Conservation (phyloP, 2,329 filamentous ascomycete genomes). For the Xylariaceae sp. region DNA sequence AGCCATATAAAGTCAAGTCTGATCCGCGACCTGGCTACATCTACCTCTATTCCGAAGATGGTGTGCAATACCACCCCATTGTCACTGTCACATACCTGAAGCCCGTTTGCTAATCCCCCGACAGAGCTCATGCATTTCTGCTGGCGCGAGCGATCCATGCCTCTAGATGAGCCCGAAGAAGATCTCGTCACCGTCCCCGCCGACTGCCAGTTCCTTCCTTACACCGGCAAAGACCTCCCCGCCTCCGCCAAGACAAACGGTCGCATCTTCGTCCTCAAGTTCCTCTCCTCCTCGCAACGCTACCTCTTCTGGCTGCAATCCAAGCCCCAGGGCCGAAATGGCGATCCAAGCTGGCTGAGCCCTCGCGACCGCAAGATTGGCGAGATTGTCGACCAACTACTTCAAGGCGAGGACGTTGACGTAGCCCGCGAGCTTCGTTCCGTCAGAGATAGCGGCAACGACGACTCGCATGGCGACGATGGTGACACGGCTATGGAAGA, state of each 20-base stretch:
- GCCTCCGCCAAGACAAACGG: constrained; percentile 69
- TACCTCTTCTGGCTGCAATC: constrained; percentile 97
- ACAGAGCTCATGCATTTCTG: constrained; percentile 90
- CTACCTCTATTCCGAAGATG: constrained; percentile 91
- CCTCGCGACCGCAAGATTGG: constrained; percentile 82
- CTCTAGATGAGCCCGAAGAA: constrained; percentile 70
- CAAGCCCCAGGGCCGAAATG: constrained; percentile 68
- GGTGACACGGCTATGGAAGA: constrained; percentile 78
- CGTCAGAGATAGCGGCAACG: constrained; percentile 49
- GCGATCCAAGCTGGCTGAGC: constrained; percentile 74
- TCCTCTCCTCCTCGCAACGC: constrained; percentile 84
- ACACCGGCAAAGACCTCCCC: constrained; percentile 57
- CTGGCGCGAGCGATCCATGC: constrained; percentile 78
- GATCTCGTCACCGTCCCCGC: constrained; percentile 92
- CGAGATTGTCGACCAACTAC: constrained; percentile 75
- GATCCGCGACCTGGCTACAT: constrained; percentile 75
- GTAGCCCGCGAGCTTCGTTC: constrained; percentile 68
- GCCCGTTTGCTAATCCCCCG: constrained; percentile 14
- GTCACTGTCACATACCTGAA: background rate
- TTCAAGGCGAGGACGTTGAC: constrained; percentile 87
- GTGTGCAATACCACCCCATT: constrained; percentile 37
- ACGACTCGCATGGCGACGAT: constrained; percentile 52
- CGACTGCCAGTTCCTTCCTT: constrained; percentile 83
- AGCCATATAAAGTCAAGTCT: constrained; percentile 69
- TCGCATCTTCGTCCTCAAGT: constrained; percentile 90